These are phyloP conservation scores for Plasmodium yoelii DNA, from an alignment of 169 alveolate genomes.

Conservation along the genomic window DNA sequence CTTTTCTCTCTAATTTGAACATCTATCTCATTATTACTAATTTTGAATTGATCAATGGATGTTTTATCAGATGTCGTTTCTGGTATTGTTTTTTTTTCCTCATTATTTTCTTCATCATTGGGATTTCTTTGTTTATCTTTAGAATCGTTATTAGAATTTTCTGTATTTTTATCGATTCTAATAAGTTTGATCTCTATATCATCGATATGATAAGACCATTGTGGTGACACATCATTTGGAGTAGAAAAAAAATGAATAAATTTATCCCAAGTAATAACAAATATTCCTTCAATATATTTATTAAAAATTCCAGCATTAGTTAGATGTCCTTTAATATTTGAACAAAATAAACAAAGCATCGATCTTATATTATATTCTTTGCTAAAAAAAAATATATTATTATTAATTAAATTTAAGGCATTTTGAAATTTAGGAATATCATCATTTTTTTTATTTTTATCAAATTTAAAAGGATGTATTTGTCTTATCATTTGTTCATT, in stretches of 20 bases:
- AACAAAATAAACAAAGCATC: slow-evolving; percentile 49
- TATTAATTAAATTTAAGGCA: slow-evolving; percentile 48
- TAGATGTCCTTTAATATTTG: slow-evolving; percentile 48
- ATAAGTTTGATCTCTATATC: slow-evolving; percentile 59
- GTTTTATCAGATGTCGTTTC: not conserved
- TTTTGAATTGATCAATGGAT: not conserved
- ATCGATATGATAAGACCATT: slow-evolving; percentile 66
- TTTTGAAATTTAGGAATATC: slow-evolving; percentile 43
- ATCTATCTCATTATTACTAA: slow-evolving; percentile 33
- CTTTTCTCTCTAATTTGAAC: slow-evolving; percentile 73
- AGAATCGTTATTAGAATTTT: not conserved
- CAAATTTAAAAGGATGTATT: slow-evolving; percentile 25
- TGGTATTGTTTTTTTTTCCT: not conserved
- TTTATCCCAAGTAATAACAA: slow-evolving; percentile 71
- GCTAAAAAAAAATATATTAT: slow-evolving; percentile 38
- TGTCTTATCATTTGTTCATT: slow-evolving; percentile 36
- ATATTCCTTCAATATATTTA: slow-evolving; percentile 49
- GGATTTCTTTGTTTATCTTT: not conserved
- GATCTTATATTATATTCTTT: slow-evolving; percentile 43
- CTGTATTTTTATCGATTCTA: not conserved
- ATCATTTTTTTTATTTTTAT: slow-evolving; percentile 20
- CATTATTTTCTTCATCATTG: not conserved
- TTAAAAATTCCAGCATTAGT: slow-evolving; percentile 74
- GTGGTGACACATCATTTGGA: slow-evolving; percentile 62
- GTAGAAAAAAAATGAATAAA: slow-evolving; percentile 51